Base-by-base conservation (phyloP, 371 early-diverging fungal species). In the Lichtheimia hyalospora region DNA sequence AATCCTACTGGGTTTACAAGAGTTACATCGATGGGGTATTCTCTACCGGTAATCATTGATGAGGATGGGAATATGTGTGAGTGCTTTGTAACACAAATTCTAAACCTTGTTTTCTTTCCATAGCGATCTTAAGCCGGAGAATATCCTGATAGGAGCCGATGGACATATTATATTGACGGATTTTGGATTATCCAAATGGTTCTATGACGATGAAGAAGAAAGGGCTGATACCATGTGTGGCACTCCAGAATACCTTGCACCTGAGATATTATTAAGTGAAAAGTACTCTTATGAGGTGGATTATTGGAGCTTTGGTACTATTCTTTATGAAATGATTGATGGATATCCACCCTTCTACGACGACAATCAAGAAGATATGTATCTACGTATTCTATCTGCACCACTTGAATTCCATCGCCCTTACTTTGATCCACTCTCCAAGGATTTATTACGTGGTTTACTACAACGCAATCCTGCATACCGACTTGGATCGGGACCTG, bases 221-320 rank as follows among this genome's bases (percentile, higher is more conserved):
- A 70, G 81, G 54, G 92, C 95, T 41, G 88, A 86, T 56, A 97
- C 97, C 0, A 93, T 95, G 63, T 96, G 97, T 69, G 98, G 98
- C 3, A 96, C 99, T 3, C 89, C 96, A 3, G 97, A 95, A 61
- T 93, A 92, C 54, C 68, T 91, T 23, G 80, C 98, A 1, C 98
- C 98, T 5, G 99, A 98, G 68, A 90, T 96, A 27, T 74, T 98
- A 16, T 71, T 76, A 25, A 85, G 87, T 0, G 70, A 82, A n/a
- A 86, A 87, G 49, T 96, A 97, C 63, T 92, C 92, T 5, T 90
- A 87, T 58, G 86, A 84, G 14, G 96, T 94, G 0, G 99, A 99
- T 71, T 95, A 95, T 85, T 99, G 99, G 99, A 89, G 95, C 24
- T 75, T 97, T 3, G 99, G 98, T 1, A 92, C 96, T 4, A 82